phyloP scores from a whole-genome alignment of 2,329 filamentous ascomycete species.

The Colletotrichum lentis region DNA sequence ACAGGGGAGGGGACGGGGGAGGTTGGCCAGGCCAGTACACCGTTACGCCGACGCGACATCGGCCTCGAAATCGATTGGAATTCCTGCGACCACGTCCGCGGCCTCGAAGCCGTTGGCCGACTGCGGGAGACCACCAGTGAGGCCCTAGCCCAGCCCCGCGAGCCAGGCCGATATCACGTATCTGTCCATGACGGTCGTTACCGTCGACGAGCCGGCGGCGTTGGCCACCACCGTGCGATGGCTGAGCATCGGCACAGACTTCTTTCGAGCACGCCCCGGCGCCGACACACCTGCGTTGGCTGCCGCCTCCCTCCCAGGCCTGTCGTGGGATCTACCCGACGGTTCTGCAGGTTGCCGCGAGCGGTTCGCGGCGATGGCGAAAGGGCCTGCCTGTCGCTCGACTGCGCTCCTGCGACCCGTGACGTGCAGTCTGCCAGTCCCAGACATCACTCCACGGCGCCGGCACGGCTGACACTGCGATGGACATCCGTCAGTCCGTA shows the following conservation, averaged over 20 bases:
- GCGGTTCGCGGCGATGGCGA: constrained; percentile 26
- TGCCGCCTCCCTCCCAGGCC: background rate
- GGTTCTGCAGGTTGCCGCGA: constrained; percentile 24
- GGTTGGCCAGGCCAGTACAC: constrained; percentile 18
- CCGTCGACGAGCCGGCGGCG: constrained; percentile 2
- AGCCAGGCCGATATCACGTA: background rate
- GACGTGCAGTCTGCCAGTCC: background rate
- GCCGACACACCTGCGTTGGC: constrained; percentile 13
- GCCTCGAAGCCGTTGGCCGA: constrained; percentile 9
- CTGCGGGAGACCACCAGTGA: constrained; percentile 10
- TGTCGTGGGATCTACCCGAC: constrained; percentile 20
- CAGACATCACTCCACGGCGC: constrained; percentile 12
- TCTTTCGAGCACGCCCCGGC: constrained; percentile 12
- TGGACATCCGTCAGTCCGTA: constrained; percentile 10
- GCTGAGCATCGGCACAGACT: constrained; percentile 24
- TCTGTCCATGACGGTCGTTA: constrained; percentile 10
- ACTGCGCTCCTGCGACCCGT: constrained; percentile 2
- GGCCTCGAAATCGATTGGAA: constrained; percentile 3
- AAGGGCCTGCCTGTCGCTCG: constrained; percentile 7
- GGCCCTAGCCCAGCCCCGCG: background rate
- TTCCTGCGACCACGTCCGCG: background rate
- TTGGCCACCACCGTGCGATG: constrained; percentile 22
- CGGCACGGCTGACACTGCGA: constrained; percentile 27
- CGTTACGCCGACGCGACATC: constrained; percentile 20
- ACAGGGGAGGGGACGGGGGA: constrained; percentile 8